Percentiles rank a stretch among this genome's conserved stretches.
Conservation (phyloP, 1,284 basidiomycete species). For the Leccinum subfulvum region DNA sequence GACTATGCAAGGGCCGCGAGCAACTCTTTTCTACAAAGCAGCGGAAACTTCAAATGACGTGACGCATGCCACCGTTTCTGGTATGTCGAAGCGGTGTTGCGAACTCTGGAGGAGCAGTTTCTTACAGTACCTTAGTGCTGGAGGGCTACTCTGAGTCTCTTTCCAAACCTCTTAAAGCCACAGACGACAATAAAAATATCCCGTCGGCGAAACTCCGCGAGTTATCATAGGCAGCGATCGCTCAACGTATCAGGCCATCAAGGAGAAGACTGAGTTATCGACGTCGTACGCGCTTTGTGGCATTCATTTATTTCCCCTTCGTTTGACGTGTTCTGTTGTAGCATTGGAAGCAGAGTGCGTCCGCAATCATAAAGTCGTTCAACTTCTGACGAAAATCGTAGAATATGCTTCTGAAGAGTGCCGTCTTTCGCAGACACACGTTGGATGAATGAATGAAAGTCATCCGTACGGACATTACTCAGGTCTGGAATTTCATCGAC, state of each 20-base stretch:
- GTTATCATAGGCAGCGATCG: constrained; percentile 9
- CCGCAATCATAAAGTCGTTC: background rate
- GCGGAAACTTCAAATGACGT: too few relatives aligned
- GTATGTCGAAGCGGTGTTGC: too few relatives aligned
- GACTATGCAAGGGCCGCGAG: constrained; percentile 3
- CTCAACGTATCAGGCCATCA: constrained; percentile 23
- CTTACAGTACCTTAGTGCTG: too few relatives aligned
- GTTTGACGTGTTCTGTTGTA: constrained; percentile 5
- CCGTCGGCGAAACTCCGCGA: constrained; percentile 2
- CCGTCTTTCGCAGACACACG: constrained; percentile 20
- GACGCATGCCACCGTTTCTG: too few relatives aligned
- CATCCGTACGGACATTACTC: constrained; percentile 26
- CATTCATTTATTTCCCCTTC: background rate
- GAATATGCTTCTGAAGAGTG: constrained; percentile 30
- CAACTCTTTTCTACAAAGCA: too few relatives aligned
- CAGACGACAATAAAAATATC: too few relatives aligned
- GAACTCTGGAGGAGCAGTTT: too few relatives aligned
- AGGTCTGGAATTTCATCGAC: constrained; percentile 33
- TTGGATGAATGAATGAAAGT: constrained; percentile 23
- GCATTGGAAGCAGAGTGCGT: constrained; percentile 28
- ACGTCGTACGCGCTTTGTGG: constrained; percentile 12
- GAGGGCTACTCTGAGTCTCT: too few relatives aligned
- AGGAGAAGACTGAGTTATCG: constrained; percentile 13
- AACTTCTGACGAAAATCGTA: constrained; percentile 3
- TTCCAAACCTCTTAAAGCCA: too few relatives aligned